Evolutionary conservation across 208 protist genomes (phyloP).

Genomic region (Leishmania tarentolae): DNA sequence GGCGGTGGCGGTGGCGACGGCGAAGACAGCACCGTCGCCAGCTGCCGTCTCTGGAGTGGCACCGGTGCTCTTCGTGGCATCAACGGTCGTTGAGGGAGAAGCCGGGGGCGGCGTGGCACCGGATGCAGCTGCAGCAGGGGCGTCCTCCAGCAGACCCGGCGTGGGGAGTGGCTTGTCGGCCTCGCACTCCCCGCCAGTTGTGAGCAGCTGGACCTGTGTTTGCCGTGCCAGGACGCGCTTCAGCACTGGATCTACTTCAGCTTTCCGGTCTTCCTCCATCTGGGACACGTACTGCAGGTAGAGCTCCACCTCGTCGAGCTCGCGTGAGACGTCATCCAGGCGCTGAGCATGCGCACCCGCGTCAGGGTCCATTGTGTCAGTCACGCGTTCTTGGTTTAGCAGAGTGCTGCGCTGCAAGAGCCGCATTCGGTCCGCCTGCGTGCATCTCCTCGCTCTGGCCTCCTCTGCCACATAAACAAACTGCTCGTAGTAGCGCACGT

Average conservation of each 20-base stretch:
- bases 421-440: slow-evolving; percentile 74
- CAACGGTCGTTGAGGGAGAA: neutral
- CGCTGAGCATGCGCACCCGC: slow-evolving; percentile 39
- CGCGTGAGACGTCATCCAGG: slow-evolving; percentile 39
- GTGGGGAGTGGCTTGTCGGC: neutral
- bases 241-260: slow-evolving; percentile 75
- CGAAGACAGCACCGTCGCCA: neutral
- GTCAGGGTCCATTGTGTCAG: slow-evolving; percentile 67
- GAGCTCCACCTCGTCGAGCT: slow-evolving; percentile 70
- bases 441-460: slow-evolving; percentile 66
- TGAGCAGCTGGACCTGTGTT: slow-evolving; percentile 9
- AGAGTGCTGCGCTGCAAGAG: slow-evolving; percentile 46
- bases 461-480: slow-evolving; percentile 81
- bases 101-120: neutral
- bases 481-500: slow-evolving; percentile 74
- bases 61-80: neutral
- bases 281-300: slow-evolving; percentile 64
- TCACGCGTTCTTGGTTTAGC: slow-evolving; percentile 53
- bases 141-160: slow-evolving; percentile 13
- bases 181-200: neutral
- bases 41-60: neutral
- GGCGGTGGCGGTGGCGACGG: neutral
- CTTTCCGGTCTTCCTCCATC: slow-evolving; percentile 65
- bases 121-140: neutral
- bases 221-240: slow-evolving; percentile 57